Percentiles rank a stretch among this genome's conserved stretches.
Evolutionary conservation across 495 filamentous ascomycete species (phyloP).

Genomic region (Pyrenula aspistea): DNA sequence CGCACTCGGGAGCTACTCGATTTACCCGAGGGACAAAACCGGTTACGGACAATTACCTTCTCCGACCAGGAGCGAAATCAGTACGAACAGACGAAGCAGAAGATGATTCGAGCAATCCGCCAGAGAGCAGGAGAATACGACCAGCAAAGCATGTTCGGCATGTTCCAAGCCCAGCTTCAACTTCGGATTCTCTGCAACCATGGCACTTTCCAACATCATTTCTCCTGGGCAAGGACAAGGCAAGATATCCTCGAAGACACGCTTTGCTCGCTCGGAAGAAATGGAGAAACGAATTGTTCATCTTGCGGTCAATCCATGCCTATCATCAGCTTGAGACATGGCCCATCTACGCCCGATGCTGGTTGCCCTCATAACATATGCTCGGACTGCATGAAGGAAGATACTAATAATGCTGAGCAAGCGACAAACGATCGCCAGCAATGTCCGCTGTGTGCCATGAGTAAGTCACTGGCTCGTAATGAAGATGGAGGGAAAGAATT

Average conservation of each 20-base stretch:
- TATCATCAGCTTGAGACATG: neutral
- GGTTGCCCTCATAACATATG: constrained; percentile 12
- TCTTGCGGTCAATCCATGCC: constrained; percentile 7
- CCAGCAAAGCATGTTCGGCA: constrained; percentile 13
- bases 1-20: constrained; percentile 14
- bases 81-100: constrained; percentile 18
- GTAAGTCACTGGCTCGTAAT: no score
- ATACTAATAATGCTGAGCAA: neutral
- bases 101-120: constrained; percentile 18
- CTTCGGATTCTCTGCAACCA: constrained; percentile 34
- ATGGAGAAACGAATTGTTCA: constrained; percentile 11
- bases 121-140: constrained; percentile 14
- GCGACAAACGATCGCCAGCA: neutral
- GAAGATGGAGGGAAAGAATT: neutral
- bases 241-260: constrained; percentile 7
- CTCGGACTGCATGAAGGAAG: constrained; percentile 3
- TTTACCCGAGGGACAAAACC: constrained; percentile 17
- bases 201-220: constrained; percentile 26
- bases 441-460: neutral
- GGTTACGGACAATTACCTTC: constrained; percentile 10
- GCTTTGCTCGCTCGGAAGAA: constrained; percentile 6
- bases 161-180: constrained; percentile 29
- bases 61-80: constrained; percentile 15
- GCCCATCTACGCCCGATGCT: constrained; percentile 10
- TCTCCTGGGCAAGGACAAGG: constrained; percentile 17